Evolutionary conservation across 208 protist species (phyloP), one percentile per base, ranked within the genome.

Genomic region (Crithidia sp.): DNA sequence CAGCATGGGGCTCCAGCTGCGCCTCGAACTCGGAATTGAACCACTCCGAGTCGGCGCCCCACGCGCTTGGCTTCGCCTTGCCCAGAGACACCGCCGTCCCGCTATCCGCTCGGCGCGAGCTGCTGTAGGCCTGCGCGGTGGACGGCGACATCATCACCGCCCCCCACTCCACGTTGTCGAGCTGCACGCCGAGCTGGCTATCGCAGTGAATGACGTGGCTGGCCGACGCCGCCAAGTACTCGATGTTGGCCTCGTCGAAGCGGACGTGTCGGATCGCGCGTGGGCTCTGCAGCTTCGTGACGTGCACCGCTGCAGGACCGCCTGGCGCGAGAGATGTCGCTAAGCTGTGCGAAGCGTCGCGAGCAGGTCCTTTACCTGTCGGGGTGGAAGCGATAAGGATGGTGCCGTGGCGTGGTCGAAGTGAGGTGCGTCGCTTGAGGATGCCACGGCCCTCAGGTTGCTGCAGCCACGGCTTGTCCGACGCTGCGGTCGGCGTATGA

Each of bases 31-130:
- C 76, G 28, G 80, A 65, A 49, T 89, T 87, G 58, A 92, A 92
- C 87, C 87, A 92, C 72, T 83, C 74, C 45, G 87, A 89, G 71
- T 92, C 84, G 5, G 73, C 79, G 2, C 75, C 84, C 87, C 87
- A 92, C 36, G 57, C 65, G 5, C 61, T 64, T 2, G 68, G 39
- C 40, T 69, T 64, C 19, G 44, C 53, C 19, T 58, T 65, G 4
- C 54, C 64, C 65, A 70, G n/a, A 28, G 52, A 68, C 28, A 53
- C 55, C 39, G 55, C 13, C 28, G 63, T 73, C 44, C 44, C 54
- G 14, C 14, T 47, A 40, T 58, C 61, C 37, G 50, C 13, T 9
- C 57, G 72, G 0, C 45, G 45, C 43, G 36, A 57, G 16, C 2
- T 40, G 56, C 17, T 54, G 61, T 49, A 56, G 12, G 0, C 49